Base-by-base conservation (phyloP, 2,329 filamentous ascomycete genomes). In the Claviceps sp. region DNA sequence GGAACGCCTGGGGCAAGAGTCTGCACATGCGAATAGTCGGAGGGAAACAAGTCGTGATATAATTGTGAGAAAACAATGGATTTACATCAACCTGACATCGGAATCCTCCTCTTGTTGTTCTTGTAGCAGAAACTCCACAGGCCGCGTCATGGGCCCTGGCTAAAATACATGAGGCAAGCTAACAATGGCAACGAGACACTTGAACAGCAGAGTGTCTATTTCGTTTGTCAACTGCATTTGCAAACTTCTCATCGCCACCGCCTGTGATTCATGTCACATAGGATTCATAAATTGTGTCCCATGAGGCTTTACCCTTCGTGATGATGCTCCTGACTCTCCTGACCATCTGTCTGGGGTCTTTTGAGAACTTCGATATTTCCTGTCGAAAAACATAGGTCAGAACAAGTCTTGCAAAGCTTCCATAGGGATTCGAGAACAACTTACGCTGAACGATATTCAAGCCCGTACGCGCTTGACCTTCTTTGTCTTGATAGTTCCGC, bases 361-460 rank as follows among this genome's bases (percentile, higher is more conserved):
- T 66, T 70, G 54, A 75, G 63, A 51, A 75, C 65, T 61, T 75
- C 72, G 13, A 75, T 63, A 59, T 53, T 66, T 59, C 72, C 72
- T 74, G 55, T 16, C 43, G 26, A 5, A 5, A 16, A 16, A 18
- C 16, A n/a, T 16, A 14, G 22, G 24, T 50, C 18, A 48, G 47
- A 18, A 11, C 11, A 52, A 43, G 8, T 45, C 1, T 37, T 45
- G 40, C 16, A 16, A 13, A 42, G n/a, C 13, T 16, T 14, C 16
- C 9, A 7, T 46, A 13, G 30, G 14, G 18, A 38, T 26, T 8
- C 20, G 14, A 22, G 26, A 45, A 46, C 30, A 3, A 76, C 87
- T 63, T 81, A 95, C 91, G 84, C 72, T 95, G 89, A 49, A 85
- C 68, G 61, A 97, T 74, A 68, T 74, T 90, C 62, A 96, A 66